A percentile compares a stretch with the other conserved stretches of the same genome.
phyloP scores from a whole-genome alignment of 148 eudicot genomes.

The Tetragonia tetragonoides region DNA sequence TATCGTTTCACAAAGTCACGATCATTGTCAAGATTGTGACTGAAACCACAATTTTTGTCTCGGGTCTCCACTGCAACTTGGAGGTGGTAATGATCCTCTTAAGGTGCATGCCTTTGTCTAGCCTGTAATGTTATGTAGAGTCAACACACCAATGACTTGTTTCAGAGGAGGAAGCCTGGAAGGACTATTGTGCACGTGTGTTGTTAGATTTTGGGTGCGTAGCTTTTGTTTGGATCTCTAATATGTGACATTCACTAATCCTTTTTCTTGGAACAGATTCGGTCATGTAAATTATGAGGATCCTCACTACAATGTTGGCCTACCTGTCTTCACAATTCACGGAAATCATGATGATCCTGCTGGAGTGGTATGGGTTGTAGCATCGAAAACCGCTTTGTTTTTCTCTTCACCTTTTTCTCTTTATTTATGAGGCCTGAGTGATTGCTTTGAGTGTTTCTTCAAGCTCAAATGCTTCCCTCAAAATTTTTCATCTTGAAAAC shows the following conservation, averaged over 20 bases:
- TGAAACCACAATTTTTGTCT: no score
- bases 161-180: no score
- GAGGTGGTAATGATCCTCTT: no score
- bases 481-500: background rate
- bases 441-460: background rate
- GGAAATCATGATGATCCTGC: slow-evolving; percentile 99
- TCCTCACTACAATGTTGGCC: slow-evolving; percentile 97
- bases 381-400: background rate
- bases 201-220: background rate
- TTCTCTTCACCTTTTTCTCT: background rate
- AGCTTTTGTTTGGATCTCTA: background rate
- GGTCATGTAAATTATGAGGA: slow-evolving; percentile 99
- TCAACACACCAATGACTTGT: no score
- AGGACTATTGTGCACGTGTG: no score
- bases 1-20: no score
- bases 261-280: slow-evolving; percentile 46
- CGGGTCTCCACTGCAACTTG: no score
- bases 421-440: background rate
- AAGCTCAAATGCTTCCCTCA: background rate
- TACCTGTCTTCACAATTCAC: slow-evolving; percentile 99
- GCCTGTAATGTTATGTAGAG: no score
- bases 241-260: background rate
- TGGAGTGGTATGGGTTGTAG: slow-evolving; percentile 78
- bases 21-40: no score
- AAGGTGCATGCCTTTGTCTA: no score